These are phyloP conservation scores for Pichia ethanolica DNA, from an alignment of 805 yeast genomes.

Conservation along the genomic window DNA sequence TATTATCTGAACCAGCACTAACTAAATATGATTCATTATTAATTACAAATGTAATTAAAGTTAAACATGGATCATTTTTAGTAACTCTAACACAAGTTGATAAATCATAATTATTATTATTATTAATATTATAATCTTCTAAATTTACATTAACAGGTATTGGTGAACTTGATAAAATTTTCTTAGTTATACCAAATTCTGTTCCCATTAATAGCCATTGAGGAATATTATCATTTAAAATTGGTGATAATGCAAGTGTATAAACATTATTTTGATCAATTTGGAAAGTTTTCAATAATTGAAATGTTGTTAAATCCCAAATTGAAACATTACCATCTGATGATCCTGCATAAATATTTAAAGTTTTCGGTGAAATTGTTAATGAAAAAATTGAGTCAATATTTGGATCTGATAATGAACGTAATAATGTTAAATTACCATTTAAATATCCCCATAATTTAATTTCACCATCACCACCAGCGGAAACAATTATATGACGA, in stretches of 20 bases:
- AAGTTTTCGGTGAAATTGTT: constrained; percentile 39
- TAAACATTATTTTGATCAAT: constrained; percentile 45
- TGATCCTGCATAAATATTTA: constrained; percentile 78
- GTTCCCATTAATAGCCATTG: constrained; percentile 49
- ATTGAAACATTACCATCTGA: constrained; percentile 67
- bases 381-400: constrained; percentile 63
- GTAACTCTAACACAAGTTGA: constrained; percentile 7
- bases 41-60: constrained; percentile 42
- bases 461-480: constrained; percentile 90
- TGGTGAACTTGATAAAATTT: neutral
- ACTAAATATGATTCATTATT: constrained; percentile 39
- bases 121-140: constrained; percentile 24
- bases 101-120: constrained; percentile 21
- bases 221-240: constrained; percentile 25
- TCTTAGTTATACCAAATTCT: constrained; percentile 22
- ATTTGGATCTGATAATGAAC: constrained; percentile 45
- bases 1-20: constrained; percentile 65
- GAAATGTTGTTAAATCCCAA: constrained; percentile 83
- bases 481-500: constrained; percentile 44
- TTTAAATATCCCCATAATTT: constrained; percentile 61
- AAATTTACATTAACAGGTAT: too few relatives aligned
- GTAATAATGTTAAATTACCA: constrained; percentile 20
- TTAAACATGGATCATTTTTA: constrained; percentile 34
- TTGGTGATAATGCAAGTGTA: constrained; percentile 43
- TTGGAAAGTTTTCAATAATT: constrained; percentile 42